Base-by-base conservation (phyloP, 2,329 filamentous ascomycete species). In the Trichoderma brevicompactum region DNA sequence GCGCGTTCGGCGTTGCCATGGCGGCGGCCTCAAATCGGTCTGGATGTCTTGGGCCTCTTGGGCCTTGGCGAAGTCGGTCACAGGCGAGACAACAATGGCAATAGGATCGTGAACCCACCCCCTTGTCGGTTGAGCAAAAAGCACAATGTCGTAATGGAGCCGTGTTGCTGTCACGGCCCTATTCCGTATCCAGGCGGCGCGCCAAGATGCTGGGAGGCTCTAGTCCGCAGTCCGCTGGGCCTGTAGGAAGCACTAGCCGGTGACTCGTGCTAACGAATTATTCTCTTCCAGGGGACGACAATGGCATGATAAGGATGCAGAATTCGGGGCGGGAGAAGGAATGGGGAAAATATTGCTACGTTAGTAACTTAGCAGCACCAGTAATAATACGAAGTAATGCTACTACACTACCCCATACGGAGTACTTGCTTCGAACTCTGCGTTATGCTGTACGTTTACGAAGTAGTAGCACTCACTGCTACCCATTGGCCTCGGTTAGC, bases 101-200 rank as follows among this genome's bases (percentile, higher is more conserved):
- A 36, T n/a, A 41, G 28, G 46, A 61, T 63, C 49, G 59, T 46
- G 59, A 63, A 36, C 59, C 49, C 59, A 38, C 59, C 59, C 41
- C 28, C 23, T 28, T 28, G 23, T 19, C 43, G 7, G 15, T 54
- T 17, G 17, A 48, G 19, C 59, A 41, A 53, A 55, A 58, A 55
- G 53, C 53, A 55, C 62, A 43, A 50, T 65, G 62, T 65, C 53
- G 53, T 58, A 65, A 65, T 58, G 34, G 53, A 50, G 62, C 53
- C 54, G 34, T n/a, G 53, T 58, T 23, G 38, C 36, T 23, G 38
- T 52, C 48, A 62, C 59, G 40, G 59, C 59, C 43, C 59, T 62
- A 62, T 44, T 36, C 59, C 59, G n/a, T n/a, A 36, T 62, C 38
- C 17, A 60, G 49, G 49, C 28, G 34, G 38, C 38, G 59, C 49